Conservation (phyloP, 306 rosid species). For the Morella rubra region DNA sequence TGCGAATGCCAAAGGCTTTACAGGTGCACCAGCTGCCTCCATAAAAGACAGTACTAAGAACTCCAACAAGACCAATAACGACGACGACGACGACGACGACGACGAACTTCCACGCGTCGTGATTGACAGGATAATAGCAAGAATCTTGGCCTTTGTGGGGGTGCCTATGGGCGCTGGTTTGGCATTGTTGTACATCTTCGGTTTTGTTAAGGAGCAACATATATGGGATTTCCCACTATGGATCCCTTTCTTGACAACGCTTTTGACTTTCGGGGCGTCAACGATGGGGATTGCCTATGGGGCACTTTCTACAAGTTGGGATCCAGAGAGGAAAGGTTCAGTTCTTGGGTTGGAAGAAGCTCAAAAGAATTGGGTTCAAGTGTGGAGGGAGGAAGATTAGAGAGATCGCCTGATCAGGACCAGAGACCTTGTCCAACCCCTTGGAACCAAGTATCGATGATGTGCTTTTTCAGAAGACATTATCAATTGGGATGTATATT, state of each 20-base stretch:
- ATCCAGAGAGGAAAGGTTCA: constrained; percentile 61
- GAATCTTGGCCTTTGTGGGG: constrained; percentile 60
- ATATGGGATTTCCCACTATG: constrained; percentile 64
- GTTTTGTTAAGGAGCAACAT: constrained; percentile 43
- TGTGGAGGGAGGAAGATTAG: constrained; percentile 78
- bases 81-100: no score
- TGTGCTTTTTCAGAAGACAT: not conserved
- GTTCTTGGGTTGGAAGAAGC: constrained; percentile 66
- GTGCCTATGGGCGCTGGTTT: constrained; percentile 73
- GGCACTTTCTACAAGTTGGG: constrained; percentile 73
- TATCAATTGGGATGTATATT: no score
- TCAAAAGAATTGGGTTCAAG: constrained; percentile 70
- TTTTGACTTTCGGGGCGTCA: constrained; percentile 67
- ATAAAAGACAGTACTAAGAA: constrained; percentile 24
- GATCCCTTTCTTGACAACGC: constrained; percentile 62
- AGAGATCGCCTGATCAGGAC: not conserved
- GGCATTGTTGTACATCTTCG: constrained; percentile 48
- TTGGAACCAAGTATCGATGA: not conserved
- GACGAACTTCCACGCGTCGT: constrained; percentile 62
- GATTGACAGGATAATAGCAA: constrained; percentile 51
- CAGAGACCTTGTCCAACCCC: not conserved
- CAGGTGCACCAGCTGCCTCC: constrained; percentile 27
- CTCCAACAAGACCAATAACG: constrained; percentile 16
- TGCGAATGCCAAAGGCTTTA: constrained; percentile 64
- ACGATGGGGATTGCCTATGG: constrained; percentile 75